Base-by-base conservation (phyloP, 805 yeast species). In the Metschnikowia sp. region DNA sequence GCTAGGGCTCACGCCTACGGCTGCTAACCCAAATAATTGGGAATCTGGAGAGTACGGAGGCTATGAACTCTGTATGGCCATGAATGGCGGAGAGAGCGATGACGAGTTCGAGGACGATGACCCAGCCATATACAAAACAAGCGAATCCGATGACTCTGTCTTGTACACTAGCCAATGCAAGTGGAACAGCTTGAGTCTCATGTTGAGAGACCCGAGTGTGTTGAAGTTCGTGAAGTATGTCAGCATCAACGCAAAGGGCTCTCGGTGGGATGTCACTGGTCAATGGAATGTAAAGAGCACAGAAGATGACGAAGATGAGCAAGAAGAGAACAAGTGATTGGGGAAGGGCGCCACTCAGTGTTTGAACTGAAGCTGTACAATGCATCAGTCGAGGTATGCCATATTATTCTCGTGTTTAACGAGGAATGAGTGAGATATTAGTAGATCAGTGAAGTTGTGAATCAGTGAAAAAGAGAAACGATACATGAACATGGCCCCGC, bases 201-300 rank as follows among this genome's bases (percentile, higher is more conserved):
- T 89, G 72, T 74, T 87, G 53, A 75, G 97, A 59, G 98, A 94
- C 61, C 82, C 86, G 8, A 79, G 83, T 41, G 91, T 92, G n/a
- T 71, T 95, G 68, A 86, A 91, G 64, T 94, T 94, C 66, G 83
- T 94, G 57, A 94, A 94, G 64, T 94, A 94, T 58, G 92, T 92
- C 15, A 87, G 96, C 60, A 81, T 80, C 65, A 81, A 81, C 52
- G 97, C 98, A 6, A 82, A 83, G 50, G 96, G 97, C 1, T 83
- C 94, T 36, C 76, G 99, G 62, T 94, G 96, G 96, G 99, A 94
- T 62, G 72, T 94, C 36, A 74, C 76, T 32, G 81, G 85, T 47
- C 86, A 84, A 58, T 92, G 96, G 94, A 83, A 81, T 55, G 84
- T 88, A 29, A 78, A 74, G 51, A 72, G 70, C 28, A 72, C 61